A percentile compares a stretch with the other conserved stretches of the same genome.
phyloP scores from a whole-genome alignment of 768 basidiomycete genomes.

The Saitozyma podzolica region DNA sequence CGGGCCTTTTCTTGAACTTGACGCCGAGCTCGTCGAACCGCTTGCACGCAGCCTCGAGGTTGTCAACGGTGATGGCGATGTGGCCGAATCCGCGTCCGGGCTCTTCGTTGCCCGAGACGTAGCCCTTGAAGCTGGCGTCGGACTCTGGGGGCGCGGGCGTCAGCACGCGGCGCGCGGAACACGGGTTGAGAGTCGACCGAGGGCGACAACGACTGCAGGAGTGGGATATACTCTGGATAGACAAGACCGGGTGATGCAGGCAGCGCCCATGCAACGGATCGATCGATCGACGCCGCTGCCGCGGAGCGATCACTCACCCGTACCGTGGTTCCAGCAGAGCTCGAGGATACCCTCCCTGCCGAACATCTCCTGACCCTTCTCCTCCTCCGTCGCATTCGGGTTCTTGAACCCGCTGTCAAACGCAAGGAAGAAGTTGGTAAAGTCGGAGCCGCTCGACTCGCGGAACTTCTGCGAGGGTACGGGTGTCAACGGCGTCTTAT shows the following conservation, averaged over 20 bases:
- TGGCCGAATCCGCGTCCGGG: constrained; percentile 80
- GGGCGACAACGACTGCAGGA: background rate
- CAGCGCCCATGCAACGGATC: too few relatives aligned
- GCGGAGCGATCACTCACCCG: constrained; percentile 21
- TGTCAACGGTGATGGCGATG: constrained; percentile 79
- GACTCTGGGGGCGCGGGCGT: constrained; percentile 71
- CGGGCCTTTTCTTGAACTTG: constrained; percentile 79
- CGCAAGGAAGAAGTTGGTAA: constrained; percentile 59
- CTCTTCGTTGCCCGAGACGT: constrained; percentile 81
- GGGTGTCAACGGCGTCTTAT: constrained; percentile 54
- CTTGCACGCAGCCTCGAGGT: constrained; percentile 78
- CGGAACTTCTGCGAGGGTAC: constrained; percentile 24
- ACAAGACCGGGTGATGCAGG: background rate
- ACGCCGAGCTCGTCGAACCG: constrained; percentile 79
- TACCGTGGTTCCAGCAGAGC: constrained; percentile 46
- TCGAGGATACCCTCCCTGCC: constrained; percentile 66
- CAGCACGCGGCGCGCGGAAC: constrained; percentile 57
- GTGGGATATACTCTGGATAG: constrained; percentile 53
- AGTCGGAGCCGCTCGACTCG: constrained; percentile 34
- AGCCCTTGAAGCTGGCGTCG: constrained; percentile 75
- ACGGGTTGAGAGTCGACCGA: background rate
- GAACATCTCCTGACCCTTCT: constrained; percentile 57
- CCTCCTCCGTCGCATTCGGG: constrained; percentile 59
- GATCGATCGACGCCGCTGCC: background rate
- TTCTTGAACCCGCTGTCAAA: constrained; percentile 57